phyloP scores from a whole-genome alignment of 345 rosid species.

The Gynandropsis gynandra region DNA sequence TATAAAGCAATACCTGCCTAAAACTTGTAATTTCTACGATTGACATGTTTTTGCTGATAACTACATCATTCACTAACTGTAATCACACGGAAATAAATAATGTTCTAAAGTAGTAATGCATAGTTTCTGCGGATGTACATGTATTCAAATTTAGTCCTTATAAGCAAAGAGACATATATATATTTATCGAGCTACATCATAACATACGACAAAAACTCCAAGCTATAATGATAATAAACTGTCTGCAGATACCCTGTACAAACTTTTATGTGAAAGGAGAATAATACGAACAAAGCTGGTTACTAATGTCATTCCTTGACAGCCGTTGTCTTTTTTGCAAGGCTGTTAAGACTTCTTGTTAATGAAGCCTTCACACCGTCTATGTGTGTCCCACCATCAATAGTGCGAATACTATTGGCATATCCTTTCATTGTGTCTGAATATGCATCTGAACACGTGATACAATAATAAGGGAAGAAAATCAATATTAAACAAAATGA shows the following conservation, averaged over 20 bases:
- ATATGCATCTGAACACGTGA: conserved; percentile 95
- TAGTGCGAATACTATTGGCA: conserved; percentile 90
- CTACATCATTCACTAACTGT: background rate
- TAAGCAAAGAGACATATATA: background rate
- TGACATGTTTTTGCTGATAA: background rate
- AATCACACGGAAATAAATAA: conserved; percentile 1
- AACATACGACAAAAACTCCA: conserved; percentile 4
- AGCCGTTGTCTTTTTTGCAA: conserved; percentile 76
- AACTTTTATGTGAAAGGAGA: no score
- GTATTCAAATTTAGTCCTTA: background rate
- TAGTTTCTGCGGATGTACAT: conserved; percentile 2
- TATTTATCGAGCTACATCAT: no score
- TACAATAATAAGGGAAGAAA: conserved; percentile 17
- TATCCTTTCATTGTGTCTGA: conserved; percentile 93
- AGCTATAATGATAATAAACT: background rate
- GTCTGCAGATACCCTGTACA: no score
- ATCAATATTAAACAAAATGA: conserved; percentile 7
- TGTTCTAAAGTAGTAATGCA: background rate
- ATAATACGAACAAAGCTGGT: conserved; percentile 11
- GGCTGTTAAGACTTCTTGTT: conserved; percentile 81
- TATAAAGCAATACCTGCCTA: background rate
- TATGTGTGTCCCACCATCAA: conserved; percentile 98
- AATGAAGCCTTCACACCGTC: conserved; percentile 87
- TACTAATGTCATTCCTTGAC: conserved; percentile 52
- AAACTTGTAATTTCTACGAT: conserved; percentile 1